A percentile compares a stretch with the other conserved stretches of the same genome.
Conservation (phyloP, 192 early-diverging fungal genomes). For the Glomus cerebriforme region DNA sequence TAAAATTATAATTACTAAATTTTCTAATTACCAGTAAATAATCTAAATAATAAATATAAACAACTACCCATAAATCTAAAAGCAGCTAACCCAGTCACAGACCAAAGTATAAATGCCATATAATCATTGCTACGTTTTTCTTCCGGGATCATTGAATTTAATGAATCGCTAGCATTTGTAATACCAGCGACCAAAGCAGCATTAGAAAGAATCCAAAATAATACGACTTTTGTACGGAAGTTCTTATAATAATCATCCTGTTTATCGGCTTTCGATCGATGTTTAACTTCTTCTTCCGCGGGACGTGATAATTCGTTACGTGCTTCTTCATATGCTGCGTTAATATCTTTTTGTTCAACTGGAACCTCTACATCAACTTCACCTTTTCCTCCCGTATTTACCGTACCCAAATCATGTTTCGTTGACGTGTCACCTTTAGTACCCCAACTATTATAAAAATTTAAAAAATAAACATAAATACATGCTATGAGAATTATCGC, state of each 20-base stretch:
- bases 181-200: conserved; percentile 64
- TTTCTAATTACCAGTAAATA: conserved; percentile 44
- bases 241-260: conserved; percentile 80
- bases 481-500: not conserved
- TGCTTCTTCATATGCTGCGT: conserved; percentile 57
- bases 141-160: conserved; percentile 36
- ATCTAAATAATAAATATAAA: conserved; percentile 65
- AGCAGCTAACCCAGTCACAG: conserved; percentile 65
- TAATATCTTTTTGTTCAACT: conserved; percentile 48
- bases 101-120: conserved; percentile 75
- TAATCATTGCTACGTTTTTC: conserved; percentile 47
- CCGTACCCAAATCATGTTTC: conserved; percentile 47
- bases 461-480: conserved; percentile 39
- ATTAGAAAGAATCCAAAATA: conserved; percentile 84
- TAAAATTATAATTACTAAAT: no score
- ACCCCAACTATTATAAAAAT: conserved; percentile 74
- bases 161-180: conserved; percentile 49
- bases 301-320: conserved; percentile 54
- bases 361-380: conserved; percentile 51
- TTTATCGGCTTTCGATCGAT: conserved; percentile 73
- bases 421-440: conserved; percentile 78
- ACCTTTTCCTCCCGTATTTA: conserved; percentile 29
- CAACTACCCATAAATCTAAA: conserved; percentile 71
- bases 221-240: conserved; percentile 77
- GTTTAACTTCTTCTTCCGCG: conserved; percentile 47